Base-by-base conservation (phyloP, 805 yeast species). In the Zygosaccharomyces rouxii region DNA sequence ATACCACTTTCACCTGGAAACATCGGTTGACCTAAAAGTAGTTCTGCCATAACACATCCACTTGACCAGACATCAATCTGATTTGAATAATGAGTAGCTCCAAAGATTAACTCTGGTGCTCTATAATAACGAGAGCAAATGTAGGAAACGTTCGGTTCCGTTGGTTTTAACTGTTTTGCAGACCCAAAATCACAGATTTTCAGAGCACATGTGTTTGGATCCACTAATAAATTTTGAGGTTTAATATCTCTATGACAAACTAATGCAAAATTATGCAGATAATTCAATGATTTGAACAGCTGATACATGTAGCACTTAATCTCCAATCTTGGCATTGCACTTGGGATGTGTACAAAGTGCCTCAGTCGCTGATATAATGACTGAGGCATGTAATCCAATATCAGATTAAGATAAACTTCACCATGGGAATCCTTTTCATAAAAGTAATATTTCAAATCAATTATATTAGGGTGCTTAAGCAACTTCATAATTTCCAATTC, bases 1-100 rank as follows among this genome's bases (percentile, higher is more conserved):
- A 94, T 92, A 33, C 99, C 98, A 51, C 90, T 83, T 66, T 94
- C 98, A 39, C 99, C 99, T 10, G 99, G 99, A 71, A 94, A 94
- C 55, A 94, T 73, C 11, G 99, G 99, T 66, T 89, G 97, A 14
- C 99, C 98, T 49, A 94, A 76, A 54, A 90, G 80, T 60, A 94
- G 73, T 71, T 94, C 99, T 4, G 98, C 98, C 88, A 94, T 89
- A 19, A 94, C 99, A 73, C 99, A 94, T 18, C 96, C 97, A 11
- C 95, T 89, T 11, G 96, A 87, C 99, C 99, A 94, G 42, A 94
- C 81, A 67, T 94, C 99, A 56, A 94, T 94, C 68, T 92, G 90
- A 26, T 97, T 89, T 6, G 98, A 89, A 69, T 94, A 94, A 69
- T 90, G 88, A 23, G 96, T 86, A 11, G 98, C 96, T 16, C 98